A percentile compares a stretch with the other conserved stretches of the same genome.
These are phyloP conservation scores for Scedosporium boydii DNA, from an alignment of 2,329 filamentous ascomycete species.

Conservation along the genomic window DNA sequence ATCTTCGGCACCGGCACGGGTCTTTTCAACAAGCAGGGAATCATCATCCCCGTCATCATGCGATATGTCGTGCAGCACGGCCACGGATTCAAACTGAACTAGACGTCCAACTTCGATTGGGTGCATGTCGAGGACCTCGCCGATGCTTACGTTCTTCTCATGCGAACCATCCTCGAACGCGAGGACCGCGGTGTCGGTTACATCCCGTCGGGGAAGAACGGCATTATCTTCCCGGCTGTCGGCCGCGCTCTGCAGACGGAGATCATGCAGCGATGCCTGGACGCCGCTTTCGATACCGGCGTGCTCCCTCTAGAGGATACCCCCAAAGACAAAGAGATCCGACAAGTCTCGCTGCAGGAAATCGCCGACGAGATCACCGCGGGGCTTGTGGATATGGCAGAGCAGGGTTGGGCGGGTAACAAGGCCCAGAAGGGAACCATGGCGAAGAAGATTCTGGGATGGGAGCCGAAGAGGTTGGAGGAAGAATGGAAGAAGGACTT, in stretches of 20 bases:
- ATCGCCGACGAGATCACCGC: conserved; percentile 8
- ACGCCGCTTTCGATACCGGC: conserved; percentile 7
- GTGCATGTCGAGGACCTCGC: conserved; percentile 10
- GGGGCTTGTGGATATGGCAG: conserved; percentile 7
- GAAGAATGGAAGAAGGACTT: conserved; percentile 7
- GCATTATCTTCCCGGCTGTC: conserved; percentile 9
- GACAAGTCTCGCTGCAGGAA: conserved; percentile 4
- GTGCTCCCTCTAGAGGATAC: conserved; percentile 10
- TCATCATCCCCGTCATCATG: conserved; percentile 7
- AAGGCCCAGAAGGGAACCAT: conserved; percentile 9
- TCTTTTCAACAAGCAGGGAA: conserved; percentile 9
- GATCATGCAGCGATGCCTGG: conserved; percentile 9
- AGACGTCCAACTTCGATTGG: conserved; percentile 11
- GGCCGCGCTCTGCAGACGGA: conserved; percentile 7
- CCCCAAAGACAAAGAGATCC: conserved; percentile 6
- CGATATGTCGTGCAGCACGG: conserved; percentile 7
- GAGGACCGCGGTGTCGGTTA: conserved; percentile 7
- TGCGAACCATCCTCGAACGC: conserved; percentile 8
- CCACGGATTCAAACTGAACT: conserved; percentile 9
- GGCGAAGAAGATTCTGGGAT: conserved; percentile 8
- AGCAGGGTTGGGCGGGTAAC: conserved; percentile 9
- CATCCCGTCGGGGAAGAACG: conserved; percentile 9
- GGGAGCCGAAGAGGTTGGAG: conserved; percentile 6
- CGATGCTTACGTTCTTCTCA: conserved; percentile 8
- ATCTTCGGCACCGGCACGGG: conserved; percentile 10